Percentiles rank a stretch among this genome's conserved stretches.
phyloP scores from a whole-genome alignment of 2,329 filamentous ascomycete genomes.

The Fusarium paranaense region DNA sequence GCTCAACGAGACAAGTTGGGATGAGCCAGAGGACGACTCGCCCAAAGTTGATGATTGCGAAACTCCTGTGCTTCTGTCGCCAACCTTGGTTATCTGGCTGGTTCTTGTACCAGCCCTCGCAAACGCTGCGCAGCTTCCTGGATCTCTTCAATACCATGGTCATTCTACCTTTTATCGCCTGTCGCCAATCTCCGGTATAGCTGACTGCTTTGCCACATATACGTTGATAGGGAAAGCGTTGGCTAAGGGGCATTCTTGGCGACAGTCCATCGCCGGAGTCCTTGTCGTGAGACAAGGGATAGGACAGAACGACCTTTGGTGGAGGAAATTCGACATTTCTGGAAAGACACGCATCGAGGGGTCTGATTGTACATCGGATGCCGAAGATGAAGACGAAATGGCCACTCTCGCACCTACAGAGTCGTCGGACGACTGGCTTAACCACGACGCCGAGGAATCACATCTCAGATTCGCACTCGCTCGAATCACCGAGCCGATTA shows the following conservation, averaged over 20 bases:
- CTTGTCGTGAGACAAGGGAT: not conserved
- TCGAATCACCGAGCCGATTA: not conserved
- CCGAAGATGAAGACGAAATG: not conserved
- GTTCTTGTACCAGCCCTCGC: not conserved
- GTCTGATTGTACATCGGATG: not conserved
- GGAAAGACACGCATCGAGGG: not conserved
- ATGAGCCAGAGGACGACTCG: not conserved
- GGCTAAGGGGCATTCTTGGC: not conserved
- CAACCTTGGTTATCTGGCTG: not conserved
- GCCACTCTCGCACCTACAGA: not conserved
- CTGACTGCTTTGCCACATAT: not conserved
- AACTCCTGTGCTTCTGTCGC: not conserved
- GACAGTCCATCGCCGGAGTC: not conserved
- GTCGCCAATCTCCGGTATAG: not conserved
- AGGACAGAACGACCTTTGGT: not conserved
- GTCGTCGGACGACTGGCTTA: not conserved
- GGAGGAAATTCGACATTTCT: not conserved
- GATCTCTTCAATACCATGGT: not conserved
- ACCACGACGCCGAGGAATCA: not conserved
- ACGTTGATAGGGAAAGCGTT: not conserved
- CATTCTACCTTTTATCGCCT: not conserved
- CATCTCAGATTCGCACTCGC: not conserved
- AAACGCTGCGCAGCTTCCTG: not conserved
- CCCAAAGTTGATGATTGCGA: not conserved
- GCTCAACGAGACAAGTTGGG: conserved; percentile 1